Evolutionary conservation across 2,329 filamentous ascomycete genomes (phyloP), one percentile per base, ranked within the genome.

Genomic region (Drechslera avenae): DNA sequence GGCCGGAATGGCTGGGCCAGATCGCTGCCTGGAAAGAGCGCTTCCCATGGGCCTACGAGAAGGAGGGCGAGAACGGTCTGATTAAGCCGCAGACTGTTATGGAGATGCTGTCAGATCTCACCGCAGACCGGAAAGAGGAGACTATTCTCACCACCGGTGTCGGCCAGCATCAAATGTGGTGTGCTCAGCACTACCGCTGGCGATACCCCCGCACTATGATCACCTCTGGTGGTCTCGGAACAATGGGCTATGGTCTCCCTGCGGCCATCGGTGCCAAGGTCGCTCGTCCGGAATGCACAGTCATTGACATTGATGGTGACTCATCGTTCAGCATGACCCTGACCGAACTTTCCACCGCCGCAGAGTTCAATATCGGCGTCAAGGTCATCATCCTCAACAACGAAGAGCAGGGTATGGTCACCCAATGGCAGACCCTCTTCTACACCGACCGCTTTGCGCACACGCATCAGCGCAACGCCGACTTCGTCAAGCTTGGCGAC

Each of bases 241-340:
- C 91, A 14, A 97, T 97, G 94, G 94, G 94, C 51, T 97, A 84
- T 77, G 94, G 94, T 71, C 85, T 99, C 35, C 94, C 94, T 18
- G 90, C 92, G 18, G 92, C 94, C 57, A 97, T 97, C 60, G 94
- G 94, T 57, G 92, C 91, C 67, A 97, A 97, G 81, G 93, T 96
- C 41, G 89, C 86, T 14, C 81, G 82, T 37, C 87, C 87, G 3
- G 89, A 96, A 43, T 86, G 89, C 55, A 84, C 96, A 42, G 93
- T 97, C 54, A 86, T 97, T 52, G 93, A 97, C 74, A 95, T 97
- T 67, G 94, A 99, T 72, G 94, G 94, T 56, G 94, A 97, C 73
- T 94, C 93, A n/a, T 97, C 92, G 3, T 97, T 99, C 81, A 90
- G 91, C 82, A 97, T 99, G 94, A 97, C 94, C 5, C 82, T 97